Evolutionary conservation across 202 grass and related monocot species (phyloP).

Genomic region (Zoysia matrella): DNA sequence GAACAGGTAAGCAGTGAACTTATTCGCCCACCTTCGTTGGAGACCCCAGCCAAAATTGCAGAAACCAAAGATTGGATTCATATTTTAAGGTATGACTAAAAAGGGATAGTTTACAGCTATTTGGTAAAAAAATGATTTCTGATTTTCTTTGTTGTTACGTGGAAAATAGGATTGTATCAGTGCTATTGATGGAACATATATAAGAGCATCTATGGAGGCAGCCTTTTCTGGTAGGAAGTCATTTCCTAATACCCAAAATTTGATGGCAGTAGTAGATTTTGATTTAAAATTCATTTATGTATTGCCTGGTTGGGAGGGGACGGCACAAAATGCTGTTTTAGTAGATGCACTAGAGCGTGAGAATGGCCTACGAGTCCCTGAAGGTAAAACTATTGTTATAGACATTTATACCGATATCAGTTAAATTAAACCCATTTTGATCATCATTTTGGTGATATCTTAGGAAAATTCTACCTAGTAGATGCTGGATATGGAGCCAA

Average conservation of each 20-base stretch:
- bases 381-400: not conserved
- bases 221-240: not conserved
- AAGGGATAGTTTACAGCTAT: no score
- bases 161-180: not conserved
- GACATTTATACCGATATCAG: not conserved
- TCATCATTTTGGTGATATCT: not conserved
- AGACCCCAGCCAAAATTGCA: no score
- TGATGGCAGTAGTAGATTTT: not conserved
- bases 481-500: no score
- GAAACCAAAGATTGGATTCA: no score
- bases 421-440: not conserved
- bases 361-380: not conserved
- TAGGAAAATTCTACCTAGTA: no score
- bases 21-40: no score
- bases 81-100: no score
- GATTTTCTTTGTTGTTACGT: not conserved
- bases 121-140: not conserved
- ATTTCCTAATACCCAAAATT: not conserved
- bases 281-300: not conserved
- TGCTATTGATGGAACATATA: not conserved
- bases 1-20: no score
- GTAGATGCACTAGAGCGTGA: not conserved
- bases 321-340: not conserved
- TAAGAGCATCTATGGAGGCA: not conserved
- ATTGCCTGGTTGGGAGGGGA: not conserved